phyloP scores from a whole-genome alignment of 768 basidiomycete genomes.

The Russula virescens region DNA sequence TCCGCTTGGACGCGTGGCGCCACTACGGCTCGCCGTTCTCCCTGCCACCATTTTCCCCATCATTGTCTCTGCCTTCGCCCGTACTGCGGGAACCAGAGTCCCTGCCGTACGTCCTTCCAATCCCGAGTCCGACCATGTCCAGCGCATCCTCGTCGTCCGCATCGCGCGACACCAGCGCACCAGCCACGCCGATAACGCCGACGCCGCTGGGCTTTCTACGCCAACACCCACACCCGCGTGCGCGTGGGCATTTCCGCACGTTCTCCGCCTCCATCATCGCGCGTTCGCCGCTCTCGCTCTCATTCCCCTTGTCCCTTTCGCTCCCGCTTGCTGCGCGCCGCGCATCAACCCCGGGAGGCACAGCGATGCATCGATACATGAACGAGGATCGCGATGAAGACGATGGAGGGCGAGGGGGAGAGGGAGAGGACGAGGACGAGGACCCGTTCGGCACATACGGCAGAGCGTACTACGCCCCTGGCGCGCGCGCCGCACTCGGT shows the following conservation, averaged over 20 bases:
- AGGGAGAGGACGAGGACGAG: background rate
- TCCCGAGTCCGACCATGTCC: slow-evolving; percentile 11
- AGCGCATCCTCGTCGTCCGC: background rate
- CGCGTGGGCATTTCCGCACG: slow-evolving; percentile 9
- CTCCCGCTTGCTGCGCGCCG: slow-evolving; percentile 9
- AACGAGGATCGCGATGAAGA: background rate
- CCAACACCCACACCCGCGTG: background rate
- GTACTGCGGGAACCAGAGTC: background rate
- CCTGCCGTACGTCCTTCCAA: background rate
- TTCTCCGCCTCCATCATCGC: slow-evolving; percentile 10
- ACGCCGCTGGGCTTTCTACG: too few species aligned
- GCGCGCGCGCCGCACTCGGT: slow-evolving; percentile 4
- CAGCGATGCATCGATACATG: background rate
- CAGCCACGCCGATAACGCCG: background rate
- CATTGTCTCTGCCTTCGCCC: background rate
- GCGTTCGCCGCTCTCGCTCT: slow-evolving; percentile 15
- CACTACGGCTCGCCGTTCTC: background rate
- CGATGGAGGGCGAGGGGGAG: background rate
- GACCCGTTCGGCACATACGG: slow-evolving; percentile 14
- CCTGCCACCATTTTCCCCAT: background rate
- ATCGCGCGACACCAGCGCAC: background rate
- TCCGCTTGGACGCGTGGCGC: background rate
- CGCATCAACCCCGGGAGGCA: background rate
- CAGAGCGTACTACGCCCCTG: slow-evolving; percentile 9
- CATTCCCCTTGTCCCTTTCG: slow-evolving; percentile 7